A percentile compares a stretch with the other conserved stretches of the same genome.
Conservation (phyloP, 768 basidiomycete genomes). For the Xerocomus spinulosus region DNA sequence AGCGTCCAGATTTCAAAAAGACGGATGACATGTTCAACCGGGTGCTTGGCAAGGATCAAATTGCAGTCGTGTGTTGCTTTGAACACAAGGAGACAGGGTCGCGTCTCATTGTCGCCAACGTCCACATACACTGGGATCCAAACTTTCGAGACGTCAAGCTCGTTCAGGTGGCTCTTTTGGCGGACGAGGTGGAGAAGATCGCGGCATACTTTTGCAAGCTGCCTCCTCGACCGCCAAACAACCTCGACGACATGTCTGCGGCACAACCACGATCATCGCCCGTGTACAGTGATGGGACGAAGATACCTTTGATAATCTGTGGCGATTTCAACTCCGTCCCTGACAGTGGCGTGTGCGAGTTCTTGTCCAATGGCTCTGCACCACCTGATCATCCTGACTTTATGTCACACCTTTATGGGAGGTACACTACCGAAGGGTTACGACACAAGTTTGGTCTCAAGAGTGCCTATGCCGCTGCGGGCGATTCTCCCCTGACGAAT, state of each 20-base stretch:
- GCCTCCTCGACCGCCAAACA: constrained; percentile 55
- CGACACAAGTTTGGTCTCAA: constrained; percentile 75
- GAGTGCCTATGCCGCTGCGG: constrained; percentile 69
- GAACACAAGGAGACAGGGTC: constrained; percentile 87
- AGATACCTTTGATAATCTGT: constrained; percentile 87
- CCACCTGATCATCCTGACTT: constrained; percentile 85
- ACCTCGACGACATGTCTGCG: constrained; percentile 23
- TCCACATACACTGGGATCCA: constrained; percentile 92
- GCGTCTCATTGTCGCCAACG: constrained; percentile 83
- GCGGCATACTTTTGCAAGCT: constrained; percentile 79
- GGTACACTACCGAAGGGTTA: constrained; percentile 87
- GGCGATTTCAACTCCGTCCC: constrained; percentile 97
- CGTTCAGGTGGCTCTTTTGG: constrained; percentile 86
- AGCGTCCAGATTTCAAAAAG: constrained; percentile 90
- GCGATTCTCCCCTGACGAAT: constrained; percentile 78
- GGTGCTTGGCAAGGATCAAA: constrained; percentile 90
- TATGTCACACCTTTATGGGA: constrained; percentile 85
- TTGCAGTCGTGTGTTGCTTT: constrained; percentile 81
- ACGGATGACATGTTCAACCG: constrained; percentile 99
- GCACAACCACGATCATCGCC: constrained; percentile 50
- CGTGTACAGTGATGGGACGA: constrained; percentile 72
- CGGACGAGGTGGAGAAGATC: constrained; percentile 92
- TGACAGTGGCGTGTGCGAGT: constrained; percentile 87
- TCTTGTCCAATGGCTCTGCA: constrained; percentile 67
- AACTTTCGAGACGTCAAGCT: constrained; percentile 94